Conservation (phyloP, 2,329 filamentous ascomycete species). For the Talaromyces islandicus region DNA sequence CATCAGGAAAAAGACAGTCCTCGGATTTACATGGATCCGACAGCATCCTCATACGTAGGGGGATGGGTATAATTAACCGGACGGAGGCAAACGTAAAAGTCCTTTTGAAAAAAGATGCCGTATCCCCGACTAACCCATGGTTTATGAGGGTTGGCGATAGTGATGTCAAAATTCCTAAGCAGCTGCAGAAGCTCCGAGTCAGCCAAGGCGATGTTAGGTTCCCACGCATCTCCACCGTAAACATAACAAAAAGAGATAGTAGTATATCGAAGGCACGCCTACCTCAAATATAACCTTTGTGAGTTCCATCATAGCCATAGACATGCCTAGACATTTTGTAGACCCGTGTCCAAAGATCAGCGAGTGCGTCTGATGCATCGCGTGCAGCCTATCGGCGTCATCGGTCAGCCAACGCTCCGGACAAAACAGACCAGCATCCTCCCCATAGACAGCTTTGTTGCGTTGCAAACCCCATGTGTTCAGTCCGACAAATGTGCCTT, state of each 20-base stretch:
- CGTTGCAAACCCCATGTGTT: slow-evolving; percentile 37
- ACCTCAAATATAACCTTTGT: slow-evolving; percentile 47
- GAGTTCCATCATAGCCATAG: slow-evolving; percentile 45
- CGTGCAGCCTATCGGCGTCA: slow-evolving; percentile 24
- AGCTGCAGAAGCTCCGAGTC: background rate
- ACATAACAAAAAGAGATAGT: background rate
- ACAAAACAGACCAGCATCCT: slow-evolving; percentile 34
- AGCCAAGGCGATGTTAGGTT: background rate
- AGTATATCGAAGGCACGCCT: background rate
- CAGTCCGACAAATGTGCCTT: slow-evolving; percentile 40
- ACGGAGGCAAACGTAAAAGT: slow-evolving; percentile 3
- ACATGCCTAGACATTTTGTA: slow-evolving; percentile 43
- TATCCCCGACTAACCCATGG: slow-evolving; percentile 1
- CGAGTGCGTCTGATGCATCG: slow-evolving; percentile 37
- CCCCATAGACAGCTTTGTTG: slow-evolving; percentile 32
- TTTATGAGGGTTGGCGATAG: background rate
- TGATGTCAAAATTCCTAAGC: slow-evolving; percentile 1
- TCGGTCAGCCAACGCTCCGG: slow-evolving; percentile 46
- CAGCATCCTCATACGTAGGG: background rate
- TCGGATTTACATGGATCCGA: background rate
- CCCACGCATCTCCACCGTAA: background rate
- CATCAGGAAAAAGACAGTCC: background rate
- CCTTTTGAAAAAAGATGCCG: slow-evolving; percentile 4
- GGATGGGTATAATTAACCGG: background rate
- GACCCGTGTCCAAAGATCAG: slow-evolving; percentile 43